A percentile compares a stretch with the other conserved stretches of the same genome.
phyloP scores from a whole-genome alignment of 2,329 filamentous ascomycete species.

The Paecilomyces formosus region DNA sequence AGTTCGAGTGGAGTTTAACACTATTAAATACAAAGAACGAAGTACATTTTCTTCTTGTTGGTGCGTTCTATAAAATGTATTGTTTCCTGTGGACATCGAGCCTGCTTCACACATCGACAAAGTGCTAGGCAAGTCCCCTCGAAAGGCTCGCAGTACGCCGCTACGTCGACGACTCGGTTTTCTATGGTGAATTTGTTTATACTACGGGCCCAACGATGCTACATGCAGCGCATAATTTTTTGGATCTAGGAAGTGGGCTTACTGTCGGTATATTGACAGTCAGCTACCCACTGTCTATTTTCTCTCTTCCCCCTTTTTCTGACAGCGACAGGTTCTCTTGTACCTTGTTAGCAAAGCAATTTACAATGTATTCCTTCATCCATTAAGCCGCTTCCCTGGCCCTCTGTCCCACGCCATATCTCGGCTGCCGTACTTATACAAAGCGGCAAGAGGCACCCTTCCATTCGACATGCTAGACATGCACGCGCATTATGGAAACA shows the following conservation, averaged over 20 bases:
- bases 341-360: constrained; percentile 4
- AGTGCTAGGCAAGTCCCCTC: background rate
- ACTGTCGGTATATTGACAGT: background rate
- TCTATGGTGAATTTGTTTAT: background rate
- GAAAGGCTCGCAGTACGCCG: background rate
- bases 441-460: constrained; percentile 10
- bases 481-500: constrained; percentile 19
- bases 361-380: constrained; percentile 18
- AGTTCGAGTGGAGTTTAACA: background rate
- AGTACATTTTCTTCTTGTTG: background rate
- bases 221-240: background rate
- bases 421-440: constrained; percentile 9
- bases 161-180: background rate
- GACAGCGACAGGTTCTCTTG: background rate
- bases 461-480: constrained; percentile 14
- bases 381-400: constrained; percentile 16
- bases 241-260: background rate
- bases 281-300: background rate
- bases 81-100: background rate
- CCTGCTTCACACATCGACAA: background rate
- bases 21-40: background rate
- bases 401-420: constrained; percentile 8
- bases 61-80: background rate
- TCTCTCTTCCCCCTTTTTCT: background rate
- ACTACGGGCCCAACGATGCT: background rate